Evolutionary conservation across 2,329 filamentous ascomycete species (phyloP).

Genomic region (Acephala macrosclerotiorum): DNA sequence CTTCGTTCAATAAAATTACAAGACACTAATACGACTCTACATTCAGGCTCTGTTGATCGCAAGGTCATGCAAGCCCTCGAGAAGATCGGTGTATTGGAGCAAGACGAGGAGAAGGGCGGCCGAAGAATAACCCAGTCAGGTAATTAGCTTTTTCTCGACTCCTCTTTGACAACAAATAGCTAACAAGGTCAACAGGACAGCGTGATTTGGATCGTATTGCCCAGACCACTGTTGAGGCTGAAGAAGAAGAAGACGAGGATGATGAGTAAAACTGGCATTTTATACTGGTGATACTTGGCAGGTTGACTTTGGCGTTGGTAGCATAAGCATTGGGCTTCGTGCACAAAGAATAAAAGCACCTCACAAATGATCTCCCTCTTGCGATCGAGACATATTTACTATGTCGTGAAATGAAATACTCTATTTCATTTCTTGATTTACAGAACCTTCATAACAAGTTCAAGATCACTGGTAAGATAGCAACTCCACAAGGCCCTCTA

Average conservation of each 20-base stretch:
- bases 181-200: conserved; percentile 70
- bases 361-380: neutral
- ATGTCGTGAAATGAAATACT: neutral
- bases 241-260: conserved; percentile 28
- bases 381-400: neutral
- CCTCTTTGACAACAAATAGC: too few species aligned
- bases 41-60: conserved; percentile 84
- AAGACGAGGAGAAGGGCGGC: conserved; percentile 95
- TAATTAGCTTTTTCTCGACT: too few species aligned
- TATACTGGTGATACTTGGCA: conserved; percentile 14
- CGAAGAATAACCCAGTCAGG: conserved; percentile 88
- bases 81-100: conserved; percentile 99
- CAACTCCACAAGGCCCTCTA: neutral
- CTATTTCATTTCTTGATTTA: neutral
- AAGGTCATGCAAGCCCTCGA: conserved; percentile 97
- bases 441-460: neutral
- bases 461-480: neutral
- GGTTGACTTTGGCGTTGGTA: conserved; percentile 22
- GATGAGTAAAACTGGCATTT: conserved; percentile 10
- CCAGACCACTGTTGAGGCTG: conserved; percentile 75
- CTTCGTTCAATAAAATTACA: neutral
- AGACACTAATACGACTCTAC: neutral
- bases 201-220: conserved; percentile 97
- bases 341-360: conserved; percentile 17
- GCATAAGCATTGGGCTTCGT: conserved; percentile 22